These are phyloP conservation scores for Naematelia aurantialba DNA, from an alignment of 768 basidiomycete species.

Conservation along the genomic window DNA sequence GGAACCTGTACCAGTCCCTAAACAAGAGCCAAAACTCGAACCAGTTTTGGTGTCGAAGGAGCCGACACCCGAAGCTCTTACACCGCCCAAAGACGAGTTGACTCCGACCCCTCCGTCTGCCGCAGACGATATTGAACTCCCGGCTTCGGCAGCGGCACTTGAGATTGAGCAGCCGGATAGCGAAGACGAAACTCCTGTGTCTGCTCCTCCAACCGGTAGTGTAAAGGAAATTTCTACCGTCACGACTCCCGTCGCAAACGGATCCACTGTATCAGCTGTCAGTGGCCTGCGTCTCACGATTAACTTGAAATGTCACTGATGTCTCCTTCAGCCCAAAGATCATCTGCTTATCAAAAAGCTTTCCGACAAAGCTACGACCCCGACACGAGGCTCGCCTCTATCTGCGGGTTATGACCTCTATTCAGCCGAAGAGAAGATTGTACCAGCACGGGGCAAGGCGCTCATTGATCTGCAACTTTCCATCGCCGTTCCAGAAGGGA, in stretches of 20 bases:
- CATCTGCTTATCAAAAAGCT: conserved; percentile 63
- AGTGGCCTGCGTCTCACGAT: neutral
- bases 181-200: conserved; percentile 30
- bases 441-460: conserved; percentile 87
- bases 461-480: conserved; percentile 86
- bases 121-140: conserved; percentile 13
- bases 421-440: conserved; percentile 75
- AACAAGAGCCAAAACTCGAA: conserved; percentile 4
- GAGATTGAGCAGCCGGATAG: conserved; percentile 44
- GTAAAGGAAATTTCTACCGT: conserved; percentile 6
- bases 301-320: neutral
- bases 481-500: conserved; percentile 85
- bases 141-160: conserved; percentile 22
- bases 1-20: conserved; percentile 13
- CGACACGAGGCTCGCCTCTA: conserved; percentile 76
- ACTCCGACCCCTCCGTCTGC: conserved; percentile 6
- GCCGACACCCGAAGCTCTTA: conserved; percentile 8
- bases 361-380: conserved; percentile 75
- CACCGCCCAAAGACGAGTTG: neutral
- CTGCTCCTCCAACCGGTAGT: neutral
- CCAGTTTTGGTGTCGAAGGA: conserved; percentile 11
- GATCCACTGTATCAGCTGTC: conserved; percentile 1
- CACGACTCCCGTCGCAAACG: conserved; percentile 1
- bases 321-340: conserved; percentile 23
- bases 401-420: conserved; percentile 94